Base-by-base conservation (phyloP, 2,329 filamentous ascomycete genomes). In the Aspergillus awamori region DNA sequence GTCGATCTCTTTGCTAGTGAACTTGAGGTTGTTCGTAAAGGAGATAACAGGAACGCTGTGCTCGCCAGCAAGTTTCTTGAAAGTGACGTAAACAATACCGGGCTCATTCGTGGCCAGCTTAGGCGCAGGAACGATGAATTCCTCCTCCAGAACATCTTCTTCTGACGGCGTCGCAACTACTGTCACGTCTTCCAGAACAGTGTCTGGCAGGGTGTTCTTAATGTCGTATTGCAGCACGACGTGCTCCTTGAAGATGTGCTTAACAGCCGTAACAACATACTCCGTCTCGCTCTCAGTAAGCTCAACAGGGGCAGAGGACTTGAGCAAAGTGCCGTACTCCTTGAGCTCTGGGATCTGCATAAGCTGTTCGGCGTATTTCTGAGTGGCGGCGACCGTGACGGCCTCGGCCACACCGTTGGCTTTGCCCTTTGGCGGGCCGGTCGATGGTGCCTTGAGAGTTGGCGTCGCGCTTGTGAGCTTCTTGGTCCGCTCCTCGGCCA, bases 161-260 rank as follows among this genome's bases (percentile, higher is more conserved):
- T 96, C 90, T 1, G 88, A 82, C 4, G 93, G 92, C 0, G 89
- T 89, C 30, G 90, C 90, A 17, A 93, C 85, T 41, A 97, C 87
- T 0, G 91, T 92, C 15, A 96, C 92, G 64, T 96, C 92, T 75
- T 97, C 92, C 36, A 98, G 84, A 28, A 99, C 87, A 15, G 93
- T 96, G 63, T 93, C 92, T 11, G 92, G 89, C 10, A 99, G 84
- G 2, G 95, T 99, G 82, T 99, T 99, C 84, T 96, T 98, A 77
- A 99, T 88, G 74, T 98, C 92, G 77, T 95, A 99, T 74, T 99
- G 95, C 58, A 99, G 82, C 36, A 99, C 94, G 72, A 99, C 83
- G 74, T 98, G 92, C 76, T 97, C 92, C 81, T 96, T 96, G 88
- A 97, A 99, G 72, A 99, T 88, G 76, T 99, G 95, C 83, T 99